These are phyloP conservation scores for Xerocomellus intermedius DNA, from an alignment of 768 basidiomycete genomes.

Conservation along the genomic window DNA sequence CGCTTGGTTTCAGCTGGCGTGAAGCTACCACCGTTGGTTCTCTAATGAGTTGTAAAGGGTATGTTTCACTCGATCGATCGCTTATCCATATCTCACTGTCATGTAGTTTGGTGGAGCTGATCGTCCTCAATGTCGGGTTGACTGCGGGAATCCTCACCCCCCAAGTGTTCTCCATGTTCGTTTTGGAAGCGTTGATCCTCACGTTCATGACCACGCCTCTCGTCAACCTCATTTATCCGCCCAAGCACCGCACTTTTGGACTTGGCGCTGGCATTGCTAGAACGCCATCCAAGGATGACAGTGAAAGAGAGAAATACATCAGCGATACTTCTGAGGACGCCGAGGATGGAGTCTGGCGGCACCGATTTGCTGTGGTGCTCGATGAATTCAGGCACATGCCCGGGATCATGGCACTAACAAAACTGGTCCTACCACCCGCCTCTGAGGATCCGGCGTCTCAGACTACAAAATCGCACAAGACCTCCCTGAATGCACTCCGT, in stretches of 20 bases:
- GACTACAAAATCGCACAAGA: not conserved
- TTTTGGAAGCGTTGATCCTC: conserved; percentile 76
- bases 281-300: not conserved
- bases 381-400: conserved; percentile 89
- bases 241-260: conserved; percentile 50
- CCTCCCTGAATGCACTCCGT: conserved; percentile 69
- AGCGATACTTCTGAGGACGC: not conserved
- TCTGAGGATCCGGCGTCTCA: conserved; percentile 3
- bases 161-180: conserved; percentile 94
- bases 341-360: conserved; percentile 18
- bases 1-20: conserved; percentile 73
- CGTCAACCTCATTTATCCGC: conserved; percentile 68
- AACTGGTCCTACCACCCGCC: conserved; percentile 59
- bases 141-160: conserved; percentile 71
- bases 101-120: conserved; percentile 80
- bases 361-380: conserved; percentile 79
- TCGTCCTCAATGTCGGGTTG: conserved; percentile 94
- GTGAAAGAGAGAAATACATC: not conserved
- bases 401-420: conserved; percentile 84
- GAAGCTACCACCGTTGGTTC: conserved; percentile 86
- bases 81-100: conserved; percentile 2
- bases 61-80: conserved; percentile 26
- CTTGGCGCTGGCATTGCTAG: conserved; percentile 14
- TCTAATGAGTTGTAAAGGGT: conserved; percentile 97
- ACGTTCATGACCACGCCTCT: conserved; percentile 89